A percentile compares a stretch with the other conserved stretches of the same genome.
These are phyloP conservation scores for Rossbeevera mucosa DNA, from an alignment of 768 basidiomycete genomes.

Conservation along the genomic window DNA sequence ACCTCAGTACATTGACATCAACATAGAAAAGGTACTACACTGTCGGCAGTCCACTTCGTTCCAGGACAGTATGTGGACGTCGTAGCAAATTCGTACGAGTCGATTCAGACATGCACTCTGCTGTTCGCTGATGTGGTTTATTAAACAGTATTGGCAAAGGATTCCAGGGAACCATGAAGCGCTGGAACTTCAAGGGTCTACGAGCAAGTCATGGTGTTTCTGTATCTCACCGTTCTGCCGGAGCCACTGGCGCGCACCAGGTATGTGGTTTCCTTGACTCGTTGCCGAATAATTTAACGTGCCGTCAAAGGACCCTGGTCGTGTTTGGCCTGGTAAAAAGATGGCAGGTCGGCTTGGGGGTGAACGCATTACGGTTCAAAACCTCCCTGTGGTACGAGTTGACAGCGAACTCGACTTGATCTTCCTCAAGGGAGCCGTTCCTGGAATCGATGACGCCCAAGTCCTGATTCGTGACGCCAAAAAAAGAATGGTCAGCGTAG, in stretches of 20 bases:
- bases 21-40: conserved; percentile 60
- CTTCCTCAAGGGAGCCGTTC: conserved; percentile 87
- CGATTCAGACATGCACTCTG: background rate
- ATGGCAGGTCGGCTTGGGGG: conserved; percentile 95
- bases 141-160: conserved; percentile 85
- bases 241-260: conserved; percentile 94
- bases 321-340: conserved; percentile 96
- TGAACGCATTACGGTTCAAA: conserved; percentile 76
- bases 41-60: conserved; percentile 93
- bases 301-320: conserved; percentile 77
- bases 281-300: background rate
- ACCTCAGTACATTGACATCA: background rate
- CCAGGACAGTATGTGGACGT: conserved; percentile 96
- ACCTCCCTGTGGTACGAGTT: conserved; percentile 83
- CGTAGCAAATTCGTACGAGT: conserved; percentile 76
- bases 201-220: conserved; percentile 96
- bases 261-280: conserved; percentile 39
- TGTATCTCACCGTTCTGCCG: conserved; percentile 85
- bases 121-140: conserved; percentile 7
- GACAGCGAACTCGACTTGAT: conserved; percentile 84
- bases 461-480: conserved; percentile 86
- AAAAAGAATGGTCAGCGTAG: conserved; percentile 68
- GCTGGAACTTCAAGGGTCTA: conserved; percentile 89
- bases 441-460: conserved; percentile 84
- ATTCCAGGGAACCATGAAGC: conserved; percentile 95